Evolutionary conservation across 257 asterid genomes (phyloP).

Genomic region (Cruciata laevipes): DNA sequence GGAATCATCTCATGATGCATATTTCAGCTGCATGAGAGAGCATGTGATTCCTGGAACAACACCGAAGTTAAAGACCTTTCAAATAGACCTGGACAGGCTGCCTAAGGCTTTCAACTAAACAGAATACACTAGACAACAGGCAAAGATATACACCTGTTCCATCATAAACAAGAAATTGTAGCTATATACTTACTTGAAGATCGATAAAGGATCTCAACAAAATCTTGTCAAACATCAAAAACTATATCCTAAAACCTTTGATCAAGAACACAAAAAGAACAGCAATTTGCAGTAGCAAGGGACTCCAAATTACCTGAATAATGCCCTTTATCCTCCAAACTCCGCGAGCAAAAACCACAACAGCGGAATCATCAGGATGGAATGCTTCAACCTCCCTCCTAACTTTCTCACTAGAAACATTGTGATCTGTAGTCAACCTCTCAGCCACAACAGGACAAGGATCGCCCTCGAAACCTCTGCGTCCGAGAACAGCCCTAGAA

Average conservation of each 20-base stretch:
- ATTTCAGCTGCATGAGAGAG: conserved; percentile 63
- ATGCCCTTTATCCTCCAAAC: conserved; percentile 99
- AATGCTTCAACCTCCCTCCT: conserved; percentile 87
- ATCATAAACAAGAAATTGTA: not conserved
- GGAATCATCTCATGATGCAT: conserved; percentile 47
- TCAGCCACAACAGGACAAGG: conserved; percentile 62
- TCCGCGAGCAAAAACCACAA: conserved; percentile 75
- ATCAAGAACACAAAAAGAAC: not conserved
- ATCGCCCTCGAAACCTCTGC: conserved; percentile 62
- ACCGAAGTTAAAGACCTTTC: conserved; percentile 36
- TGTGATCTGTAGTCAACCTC: conserved; percentile 83
- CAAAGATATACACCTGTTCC: not conserved
- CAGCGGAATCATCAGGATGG: conserved; percentile 72
- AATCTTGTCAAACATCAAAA: not conserved
- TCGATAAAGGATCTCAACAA: not conserved
- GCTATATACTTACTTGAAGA: not conserved
- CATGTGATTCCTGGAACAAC: conserved; percentile 72
- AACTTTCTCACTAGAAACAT: conserved; percentile 72
- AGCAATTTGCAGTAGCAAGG: not conserved
- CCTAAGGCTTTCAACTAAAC: conserved; percentile 23
- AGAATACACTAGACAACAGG: conserved; percentile 6
- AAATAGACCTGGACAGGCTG: conserved; percentile 24
- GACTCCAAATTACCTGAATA: conserved; percentile 58
- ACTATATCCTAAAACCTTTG: not conserved
- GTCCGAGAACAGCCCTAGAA: conserved; percentile 93